Base-by-base conservation (phyloP, 352 stramenopile genomes). In the Phytophthora pisi region DNA sequence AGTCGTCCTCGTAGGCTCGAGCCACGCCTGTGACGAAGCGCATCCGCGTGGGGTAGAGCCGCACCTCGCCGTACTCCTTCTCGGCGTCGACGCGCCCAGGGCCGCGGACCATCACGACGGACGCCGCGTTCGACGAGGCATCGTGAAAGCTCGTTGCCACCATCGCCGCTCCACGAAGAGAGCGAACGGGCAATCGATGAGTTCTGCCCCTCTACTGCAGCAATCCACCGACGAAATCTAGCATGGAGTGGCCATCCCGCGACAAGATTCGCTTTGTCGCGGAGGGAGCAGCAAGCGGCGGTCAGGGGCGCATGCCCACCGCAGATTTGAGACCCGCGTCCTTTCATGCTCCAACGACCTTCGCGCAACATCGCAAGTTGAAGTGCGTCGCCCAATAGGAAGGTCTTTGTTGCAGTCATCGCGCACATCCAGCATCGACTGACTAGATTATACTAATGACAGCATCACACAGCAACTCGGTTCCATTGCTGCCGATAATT, bases 1-100 rank as follows among this genome's bases (percentile, higher is more conserved):
- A 93, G 5, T 84, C 68, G 65, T 91, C 82, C 51, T 93, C 84
- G 68, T 93, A 93, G n/a, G 77, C 70, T 53, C 75, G 62, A 26
- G 86, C 77, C 2, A 93, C 76, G 57, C 86, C 86, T 30, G 82
- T 92, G 60, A 93, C 72, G 61, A 93, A 93, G 53, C 82, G 83
- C 66, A 84, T 81, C 24, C 77, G 75, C 23, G 70, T 84, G 4
- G 86, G 80, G 20, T 81, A 82, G 11, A 93, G 79, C 23, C 68
- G 71, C 36, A 92, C 78, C 47, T 72, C 64, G 6, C 58, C 68
- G 23, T 79, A 71, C 26, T 87, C 78, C n/a, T 45, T 57, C 30
- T 72, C 60, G 10, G 34, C 34, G 10, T 62, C 51, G 7, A 53
- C n/a, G n/a, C 20, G 68, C 60, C 34, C 57, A 3, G 46, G 31